Base-by-base conservation (phyloP, 495 filamentous ascomycete genomes). In the Jackrogersella minutella region DNA sequence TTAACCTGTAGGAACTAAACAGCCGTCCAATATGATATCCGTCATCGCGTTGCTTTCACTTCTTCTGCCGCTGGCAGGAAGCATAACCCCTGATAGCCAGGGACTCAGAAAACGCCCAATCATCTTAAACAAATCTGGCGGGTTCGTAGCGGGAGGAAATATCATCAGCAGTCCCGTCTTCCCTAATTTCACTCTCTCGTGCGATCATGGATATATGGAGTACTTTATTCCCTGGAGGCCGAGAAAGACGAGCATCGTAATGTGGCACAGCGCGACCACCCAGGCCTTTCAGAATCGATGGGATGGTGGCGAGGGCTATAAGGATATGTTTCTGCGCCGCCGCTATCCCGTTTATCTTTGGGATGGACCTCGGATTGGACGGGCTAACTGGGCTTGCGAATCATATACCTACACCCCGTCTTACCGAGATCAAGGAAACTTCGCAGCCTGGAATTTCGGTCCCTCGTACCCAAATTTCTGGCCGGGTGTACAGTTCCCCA, bases 141-240 rank as follows among this genome's bases (percentile, higher is more conserved):
- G 79, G 1, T 81, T 81, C 52, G 49, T 64, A 6, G 69, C 77
- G 1, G 78, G 72, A 46, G 78, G 79, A 34, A 76, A 63, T 43
- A 47, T 74, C 46, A 75, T 79, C 68, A 22, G 21, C 6, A 64
- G 67, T 50, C 76, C 78, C 4, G 37, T 24, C 2, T 71, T 70
- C 51, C 69, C 72, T 1, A 76, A 71, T 44, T 50, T 62, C 49
- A 81, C 80, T 0, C 73, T 82, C 9, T 76, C 76, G 1, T 83
- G 80, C 64, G 80, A 83, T 28, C 80, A 82, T 63, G 81, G 81
- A 14, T 83, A 82, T 63, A 68, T 83, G 51, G 81, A 83, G 64
- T 83, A 83, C 66, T 83, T 83, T 66, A 74, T 77, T 34, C 81
- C 81, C 0, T 80, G 74, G 78, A 71, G 44, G 13, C 78, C 77